Percentiles rank a stretch among this genome's conserved stretches.
Evolutionary conservation across 2,329 filamentous ascomycete species (phyloP).

Genomic region (Pseudomassariella vexata): DNA sequence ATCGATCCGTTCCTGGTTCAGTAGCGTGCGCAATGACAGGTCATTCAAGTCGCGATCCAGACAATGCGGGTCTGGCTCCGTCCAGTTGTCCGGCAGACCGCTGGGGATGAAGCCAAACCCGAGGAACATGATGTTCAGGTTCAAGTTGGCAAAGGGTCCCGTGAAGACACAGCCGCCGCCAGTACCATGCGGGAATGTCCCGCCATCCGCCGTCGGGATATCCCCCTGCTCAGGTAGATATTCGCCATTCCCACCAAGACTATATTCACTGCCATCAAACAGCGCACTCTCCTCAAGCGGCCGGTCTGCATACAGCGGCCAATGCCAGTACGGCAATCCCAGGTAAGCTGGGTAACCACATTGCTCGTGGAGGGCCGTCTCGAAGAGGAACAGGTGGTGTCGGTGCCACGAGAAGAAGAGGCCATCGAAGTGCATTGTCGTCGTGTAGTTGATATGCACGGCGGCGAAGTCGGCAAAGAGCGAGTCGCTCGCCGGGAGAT

Average conservation of each 20-base stretch:
- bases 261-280: neutral
- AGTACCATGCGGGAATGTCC: slow-evolving; percentile 15
- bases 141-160: slow-evolving; percentile 25
- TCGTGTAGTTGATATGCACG: neutral
- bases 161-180: slow-evolving; percentile 26
- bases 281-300: neutral
- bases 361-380: neutral
- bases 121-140: slow-evolving; percentile 17
- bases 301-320: neutral
- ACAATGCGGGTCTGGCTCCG: neutral
- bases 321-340: neutral
- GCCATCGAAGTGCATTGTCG: neutral
- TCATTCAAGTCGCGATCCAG: neutral
- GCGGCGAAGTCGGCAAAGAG: neutral
- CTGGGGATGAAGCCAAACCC: neutral
- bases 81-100: neutral
- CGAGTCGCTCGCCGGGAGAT: neutral
- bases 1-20: neutral
- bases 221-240: neutral
- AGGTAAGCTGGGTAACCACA: neutral
- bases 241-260: neutral
- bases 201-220: neutral
- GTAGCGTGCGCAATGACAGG: neutral
- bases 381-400: neutral
- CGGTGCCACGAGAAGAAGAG: slow-evolving; percentile 1